These are phyloP conservation scores for Athelia psychrophila DNA, from an alignment of 1,284 basidiomycete species.

Conservation along the genomic window DNA sequence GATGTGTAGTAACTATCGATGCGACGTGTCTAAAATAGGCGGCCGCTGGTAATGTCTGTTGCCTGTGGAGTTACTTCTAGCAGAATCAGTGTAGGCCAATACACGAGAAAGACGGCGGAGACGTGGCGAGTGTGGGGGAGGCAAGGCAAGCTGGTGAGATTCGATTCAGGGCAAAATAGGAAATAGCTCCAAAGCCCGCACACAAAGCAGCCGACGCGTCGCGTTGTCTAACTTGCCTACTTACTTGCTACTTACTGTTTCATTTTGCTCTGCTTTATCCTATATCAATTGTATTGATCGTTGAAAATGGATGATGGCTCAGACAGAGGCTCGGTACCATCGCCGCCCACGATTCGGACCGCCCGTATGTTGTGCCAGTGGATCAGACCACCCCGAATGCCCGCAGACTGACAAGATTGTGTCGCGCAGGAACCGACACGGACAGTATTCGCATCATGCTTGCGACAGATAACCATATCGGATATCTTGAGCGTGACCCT, in stretches of 20 bases:
- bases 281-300: too few relatives aligned
- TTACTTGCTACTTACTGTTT: too few relatives aligned
- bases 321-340: conserved; percentile 17
- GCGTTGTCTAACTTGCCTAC: too few relatives aligned
- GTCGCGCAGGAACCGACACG: conserved; percentile 41
- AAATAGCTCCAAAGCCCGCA: too few relatives aligned
- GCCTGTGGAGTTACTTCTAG: background rate
- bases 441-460: conserved; percentile 83
- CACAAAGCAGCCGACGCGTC: conserved; percentile 14
- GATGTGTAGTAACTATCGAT: too few relatives aligned
- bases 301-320: conserved; percentile 26
- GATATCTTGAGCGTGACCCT: conserved; percentile 93
- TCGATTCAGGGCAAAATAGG: too few relatives aligned
- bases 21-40: too few relatives aligned
- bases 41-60: too few relatives aligned
- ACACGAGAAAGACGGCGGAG: background rate
- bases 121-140: background rate
- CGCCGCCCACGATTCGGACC: conserved; percentile 32
- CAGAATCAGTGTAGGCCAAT: background rate
- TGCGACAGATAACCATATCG: conserved; percentile 95
- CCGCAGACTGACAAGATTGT: conserved; percentile 2
- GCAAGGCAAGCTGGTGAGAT: background rate
- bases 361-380: conserved; percentile 28
- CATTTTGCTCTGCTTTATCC: too few relatives aligned
- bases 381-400: background rate